Evolutionary conservation across 306 rosid genomes (phyloP).

Genomic region (Castanea sativa): DNA sequence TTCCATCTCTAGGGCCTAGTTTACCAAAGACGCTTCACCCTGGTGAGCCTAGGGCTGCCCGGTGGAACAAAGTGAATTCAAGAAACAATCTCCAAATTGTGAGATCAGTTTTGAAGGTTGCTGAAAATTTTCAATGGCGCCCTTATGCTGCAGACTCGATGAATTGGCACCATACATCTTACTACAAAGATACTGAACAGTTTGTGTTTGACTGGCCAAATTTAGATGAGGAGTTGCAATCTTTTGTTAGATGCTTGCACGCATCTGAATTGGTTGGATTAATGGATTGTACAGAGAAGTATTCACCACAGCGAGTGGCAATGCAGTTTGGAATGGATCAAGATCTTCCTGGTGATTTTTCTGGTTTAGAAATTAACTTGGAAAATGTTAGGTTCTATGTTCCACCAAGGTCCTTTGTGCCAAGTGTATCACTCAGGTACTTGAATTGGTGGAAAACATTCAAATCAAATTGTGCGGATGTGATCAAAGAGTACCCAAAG

Average conservation of each 20-base stretch:
- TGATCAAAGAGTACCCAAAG: too few species aligned
- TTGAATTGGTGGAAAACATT: neutral
- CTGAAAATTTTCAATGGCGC: constrained; percentile 36
- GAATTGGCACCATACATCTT: constrained; percentile 14
- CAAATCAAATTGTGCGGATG: neutral
- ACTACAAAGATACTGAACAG: constrained; percentile 3
- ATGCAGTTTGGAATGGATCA: constrained; percentile 24
- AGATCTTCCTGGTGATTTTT: constrained; percentile 38
- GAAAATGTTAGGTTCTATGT: neutral
- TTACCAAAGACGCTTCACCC: neutral
- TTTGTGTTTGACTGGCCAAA: constrained; percentile 7
- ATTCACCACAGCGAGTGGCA: constrained; percentile 50
- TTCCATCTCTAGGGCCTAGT: constrained; percentile 15
- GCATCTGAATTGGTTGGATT: constrained; percentile 39
- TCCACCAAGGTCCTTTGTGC: constrained; percentile 17
- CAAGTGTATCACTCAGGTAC: constrained; percentile 14
- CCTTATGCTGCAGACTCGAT: constrained; percentile 28
- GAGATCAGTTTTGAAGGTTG: neutral
- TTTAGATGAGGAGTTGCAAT: constrained; percentile 15
- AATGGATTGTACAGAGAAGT: neutral
- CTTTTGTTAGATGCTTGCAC: constrained; percentile 34
- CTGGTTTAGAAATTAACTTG: too few species aligned
- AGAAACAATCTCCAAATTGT: neutral
- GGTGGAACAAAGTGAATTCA: constrained; percentile 6
- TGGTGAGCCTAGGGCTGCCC: constrained; percentile 19